phyloP scores from a whole-genome alignment of 352 stramenopile genomes.

The Albugo candida region DNA sequence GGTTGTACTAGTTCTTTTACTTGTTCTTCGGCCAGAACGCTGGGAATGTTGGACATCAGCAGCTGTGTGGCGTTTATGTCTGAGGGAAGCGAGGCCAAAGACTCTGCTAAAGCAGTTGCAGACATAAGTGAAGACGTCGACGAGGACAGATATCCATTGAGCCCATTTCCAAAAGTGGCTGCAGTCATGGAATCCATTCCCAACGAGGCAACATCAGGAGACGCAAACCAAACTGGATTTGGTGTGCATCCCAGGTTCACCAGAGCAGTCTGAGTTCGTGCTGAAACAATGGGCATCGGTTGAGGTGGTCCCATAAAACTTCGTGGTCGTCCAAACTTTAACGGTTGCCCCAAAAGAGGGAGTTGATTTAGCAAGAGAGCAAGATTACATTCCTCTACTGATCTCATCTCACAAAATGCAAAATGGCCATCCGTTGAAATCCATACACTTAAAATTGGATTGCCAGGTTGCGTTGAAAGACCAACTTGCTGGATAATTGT shows the following conservation, averaged over 20 bases:
- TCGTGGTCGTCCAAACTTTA: conserved; percentile 71
- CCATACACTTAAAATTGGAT: conserved; percentile 73
- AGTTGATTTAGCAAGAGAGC: conserved; percentile 69
- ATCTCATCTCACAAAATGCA: conserved; percentile 76
- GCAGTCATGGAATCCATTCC: conserved; percentile 6
- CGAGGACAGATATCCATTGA: conserved; percentile 2
- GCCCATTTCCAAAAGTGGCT: conserved; percentile 1
- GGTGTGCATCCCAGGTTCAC: conserved; percentile 63
- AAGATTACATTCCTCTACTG: conserved; percentile 72
- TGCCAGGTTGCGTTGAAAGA: conserved; percentile 48
- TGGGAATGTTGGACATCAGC: conserved; percentile 69
- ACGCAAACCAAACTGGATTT: conserved; percentile 55
- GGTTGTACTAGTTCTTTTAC: conserved; percentile 69
- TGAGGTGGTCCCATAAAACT: conserved; percentile 73
- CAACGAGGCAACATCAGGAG: conserved; percentile 10
- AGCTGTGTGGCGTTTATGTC: conserved; percentile 20
- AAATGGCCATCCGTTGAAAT: conserved; percentile 74
- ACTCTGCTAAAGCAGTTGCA: background rate
- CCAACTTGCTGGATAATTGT: conserved; percentile 79
- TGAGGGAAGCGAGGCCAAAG: conserved; percentile 1
- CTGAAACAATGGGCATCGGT: conserved; percentile 39
- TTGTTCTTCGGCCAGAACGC: conserved; percentile 52
- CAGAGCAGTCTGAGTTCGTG: conserved; percentile 55
- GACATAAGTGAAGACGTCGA: background rate
- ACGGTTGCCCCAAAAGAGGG: conserved; percentile 46